These are phyloP conservation scores for Backusella parvicylindrica DNA, from an alignment of 192 early-diverging fungal species.

Conservation along the genomic window DNA sequence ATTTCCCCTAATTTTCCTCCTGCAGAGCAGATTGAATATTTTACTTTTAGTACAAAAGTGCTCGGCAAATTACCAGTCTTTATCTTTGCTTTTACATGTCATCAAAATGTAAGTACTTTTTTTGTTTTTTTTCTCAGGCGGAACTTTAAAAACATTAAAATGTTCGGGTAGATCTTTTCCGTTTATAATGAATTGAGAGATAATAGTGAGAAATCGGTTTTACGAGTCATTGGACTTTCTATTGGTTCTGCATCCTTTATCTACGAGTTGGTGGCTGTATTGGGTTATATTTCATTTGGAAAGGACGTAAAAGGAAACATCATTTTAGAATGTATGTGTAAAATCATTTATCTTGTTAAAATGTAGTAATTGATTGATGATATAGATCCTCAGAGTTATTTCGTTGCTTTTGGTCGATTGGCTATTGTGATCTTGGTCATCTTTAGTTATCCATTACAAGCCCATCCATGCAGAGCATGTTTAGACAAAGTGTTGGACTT, in stretches of 20 bases:
- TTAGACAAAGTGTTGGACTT: conserved; percentile 79
- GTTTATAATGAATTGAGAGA: conserved; percentile 94
- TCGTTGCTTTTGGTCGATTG: conserved; percentile 83
- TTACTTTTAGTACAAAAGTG: conserved; percentile 59
- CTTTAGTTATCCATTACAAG: conserved; percentile 91
- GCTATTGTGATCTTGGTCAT: conserved; percentile 88
- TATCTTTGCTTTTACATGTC: conserved; percentile 99
- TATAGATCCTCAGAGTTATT: conserved; percentile 57
- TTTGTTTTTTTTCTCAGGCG: neutral
- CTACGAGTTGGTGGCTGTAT: conserved; percentile 83
- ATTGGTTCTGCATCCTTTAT: conserved; percentile 71
- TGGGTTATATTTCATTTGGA: conserved; percentile 94
- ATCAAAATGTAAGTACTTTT: conserved; percentile 81
- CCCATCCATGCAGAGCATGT: conserved; percentile 85
- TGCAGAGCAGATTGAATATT: conserved; percentile 53
- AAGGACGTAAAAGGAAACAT: conserved; percentile 80
- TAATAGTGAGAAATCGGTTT: conserved; percentile 70
- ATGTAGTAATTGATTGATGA: neutral
- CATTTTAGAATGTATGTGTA: conserved; percentile 71
- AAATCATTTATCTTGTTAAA: neutral
- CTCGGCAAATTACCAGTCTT: conserved; percentile 89
- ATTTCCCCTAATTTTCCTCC: conserved; percentile 53
- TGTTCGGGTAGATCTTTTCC: conserved; percentile 74
- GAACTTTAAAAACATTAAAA: neutral
- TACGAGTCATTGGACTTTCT: conserved; percentile 67